Evolutionary conservation across 306 rosid species (phyloP), one percentile per base, ranked within the genome.

Genomic region (Dryas octopetala): DNA sequence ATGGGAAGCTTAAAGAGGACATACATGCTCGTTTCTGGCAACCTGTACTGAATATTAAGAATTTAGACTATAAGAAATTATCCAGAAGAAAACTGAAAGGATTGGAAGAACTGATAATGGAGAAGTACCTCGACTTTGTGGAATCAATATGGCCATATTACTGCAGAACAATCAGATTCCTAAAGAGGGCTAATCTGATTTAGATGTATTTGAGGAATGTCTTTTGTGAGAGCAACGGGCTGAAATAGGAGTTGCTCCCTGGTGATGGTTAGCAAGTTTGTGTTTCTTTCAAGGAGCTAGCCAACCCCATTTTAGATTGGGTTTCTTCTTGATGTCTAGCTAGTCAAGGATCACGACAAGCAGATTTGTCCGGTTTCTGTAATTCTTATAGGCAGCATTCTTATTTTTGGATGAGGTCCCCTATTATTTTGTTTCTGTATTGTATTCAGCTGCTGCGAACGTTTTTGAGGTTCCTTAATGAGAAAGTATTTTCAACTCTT

Each of bases 121-220:
- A 93, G 85, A 84, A 50, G 83, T 89, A 87, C 79, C 89, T 89
- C 43, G 98, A 93, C 79, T 90, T 74, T 68, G 81, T 88, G 73
- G 98, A 93, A 82, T 90, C 86, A 51, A 86, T 90, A 81, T 93
- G 98, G 98, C 98, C 98, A 44, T 84, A 71, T 74, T 93, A 93
- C 71, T 88, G 92, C 81, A 78, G 96, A 76, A 61, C 90, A 54
- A 89, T 93, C 68, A 90, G 98, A 75, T 90, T 90, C 82, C 78
- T 93, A 43, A 93, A 87, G 86, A 89, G 85, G 76, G 89, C 98
- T 54, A 86, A 93, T 87, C 93, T 93, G 67, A 86, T 90, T 80
- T 93, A 85, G 79, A 68, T 55, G 46, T 54, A 57, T 61, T 26
- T 74, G 62, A 59, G 79, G 71, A 45, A 73, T 71, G 70, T 69